Evolutionary conservation across 2,329 filamentous ascomycete genomes (phyloP).

Genomic region (Diaporthe amygdali): DNA sequence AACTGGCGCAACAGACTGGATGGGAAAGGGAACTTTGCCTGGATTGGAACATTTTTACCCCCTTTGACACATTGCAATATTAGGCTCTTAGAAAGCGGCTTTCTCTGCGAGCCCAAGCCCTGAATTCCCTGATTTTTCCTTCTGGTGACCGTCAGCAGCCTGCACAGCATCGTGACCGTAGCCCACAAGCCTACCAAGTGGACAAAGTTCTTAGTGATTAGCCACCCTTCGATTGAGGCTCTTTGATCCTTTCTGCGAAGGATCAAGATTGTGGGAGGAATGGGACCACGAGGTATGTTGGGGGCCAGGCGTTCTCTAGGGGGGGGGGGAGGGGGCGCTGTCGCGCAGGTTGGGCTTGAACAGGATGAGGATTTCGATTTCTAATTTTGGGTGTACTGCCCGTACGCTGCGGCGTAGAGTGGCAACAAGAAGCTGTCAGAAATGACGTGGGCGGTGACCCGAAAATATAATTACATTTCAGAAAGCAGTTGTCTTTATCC

Average conservation of each 20-base stretch:
- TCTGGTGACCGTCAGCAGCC: not conserved
- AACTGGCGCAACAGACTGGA: slow-evolving; percentile 13
- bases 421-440: not conserved
- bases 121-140: not conserved
- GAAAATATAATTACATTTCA: not conserved
- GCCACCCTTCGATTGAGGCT: not conserved
- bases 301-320: no score
- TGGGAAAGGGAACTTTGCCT: not conserved
- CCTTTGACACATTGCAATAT: not conserved
- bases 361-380: not conserved
- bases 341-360: not conserved
- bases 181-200: not conserved
- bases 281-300: not conserved
- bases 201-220: not conserved
- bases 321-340: not conserved
- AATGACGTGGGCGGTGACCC: not conserved
- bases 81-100: not conserved
- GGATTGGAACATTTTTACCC: not conserved
- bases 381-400: not conserved
- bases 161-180: not conserved
- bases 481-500: not conserved
- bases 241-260: not conserved
- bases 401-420: not conserved
- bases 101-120: not conserved
- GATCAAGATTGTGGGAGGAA: not conserved